Evolutionary conservation across 805 yeast species (phyloP).

Genomic region (Ogataea kodamae): DNA sequence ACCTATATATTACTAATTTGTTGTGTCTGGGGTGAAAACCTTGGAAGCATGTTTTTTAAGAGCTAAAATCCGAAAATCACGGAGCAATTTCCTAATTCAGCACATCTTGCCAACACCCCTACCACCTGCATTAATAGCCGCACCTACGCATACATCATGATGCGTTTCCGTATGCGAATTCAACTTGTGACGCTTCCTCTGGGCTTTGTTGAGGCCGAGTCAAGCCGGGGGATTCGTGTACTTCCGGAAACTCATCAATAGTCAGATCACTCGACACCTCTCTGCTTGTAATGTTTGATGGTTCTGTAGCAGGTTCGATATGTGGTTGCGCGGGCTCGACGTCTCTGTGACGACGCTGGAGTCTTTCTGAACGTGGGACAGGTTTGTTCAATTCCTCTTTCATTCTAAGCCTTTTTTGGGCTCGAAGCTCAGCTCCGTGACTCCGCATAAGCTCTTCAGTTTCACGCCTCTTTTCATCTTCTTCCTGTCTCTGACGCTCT

Average conservation of each 20-base stretch:
- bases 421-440: conserved; percentile 43
- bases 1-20: no score
- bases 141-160: no score
- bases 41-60: no score
- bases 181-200: no score
- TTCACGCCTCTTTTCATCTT: conserved; percentile 44
- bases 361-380: conserved; percentile 35
- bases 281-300: not conserved
- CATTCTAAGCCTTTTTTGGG: conserved; percentile 38
- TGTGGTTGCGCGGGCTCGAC: not conserved
- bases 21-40: no score
- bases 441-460: conserved; percentile 44
- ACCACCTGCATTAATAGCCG: no score
- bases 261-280: not conserved
- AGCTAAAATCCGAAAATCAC: no score
- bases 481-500: conserved; percentile 49
- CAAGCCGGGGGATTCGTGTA: no score
- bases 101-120: no score
- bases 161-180: no score
- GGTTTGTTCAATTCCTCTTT: conserved; percentile 30
- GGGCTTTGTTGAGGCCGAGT: no score
- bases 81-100: no score
- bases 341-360: conserved; percentile 18
- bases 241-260: conserved; percentile 2
- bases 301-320: not conserved